Base-by-base conservation (phyloP, 108 stramenopile genomes). In the Skeletonema grethae region DNA sequence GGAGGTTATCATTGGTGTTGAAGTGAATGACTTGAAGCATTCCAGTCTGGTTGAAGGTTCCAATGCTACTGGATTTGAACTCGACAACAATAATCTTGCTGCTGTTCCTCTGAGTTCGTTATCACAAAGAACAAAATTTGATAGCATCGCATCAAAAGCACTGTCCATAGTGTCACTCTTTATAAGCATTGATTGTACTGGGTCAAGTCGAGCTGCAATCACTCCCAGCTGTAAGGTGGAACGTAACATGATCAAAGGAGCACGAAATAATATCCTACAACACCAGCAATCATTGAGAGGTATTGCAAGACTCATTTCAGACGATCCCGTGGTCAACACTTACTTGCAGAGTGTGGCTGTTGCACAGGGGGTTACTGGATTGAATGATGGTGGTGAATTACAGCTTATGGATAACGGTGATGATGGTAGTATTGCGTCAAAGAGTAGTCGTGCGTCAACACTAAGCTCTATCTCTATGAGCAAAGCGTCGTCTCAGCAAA, bases 171-270 rank as follows among this genome's bases (percentile, higher is more conserved):
- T 88, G 15, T 63, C 77, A 12, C 73, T 80, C 58, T 84, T 73
- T 39, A 30, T 91, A 9, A 84, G 87, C 18, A 67, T 72, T 55
- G 87, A 86, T 71, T 88, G 88, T 55, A 85, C 86, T 12, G 65
- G 36, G 28, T 39, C 75, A 2, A 71, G 69, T 24, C 35, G 69
- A 32, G 34, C 64, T 56, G n/a, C 69, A 60, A 46, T 80, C 77
- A 31, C 45, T 76, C 16, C 75, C 69, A 32, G 50, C 62, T 29
- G 70, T 43, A 63, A 70, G 63, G 53, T 58, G 12, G 45, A 76
- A 8, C 62, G 38, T 4, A 15, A 53, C 32, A 82, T 86, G 5
- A 57, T 73, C 22, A 73, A 77, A 36, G 55, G 82, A 55, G 72
- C 72, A 39, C 65, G 72, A 38, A 64, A 70, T 16, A 65, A 7